These are phyloP conservation scores for Trichoderma sp. DNA, from an alignment of 2,329 filamentous ascomycete genomes.

Conservation along the genomic window DNA sequence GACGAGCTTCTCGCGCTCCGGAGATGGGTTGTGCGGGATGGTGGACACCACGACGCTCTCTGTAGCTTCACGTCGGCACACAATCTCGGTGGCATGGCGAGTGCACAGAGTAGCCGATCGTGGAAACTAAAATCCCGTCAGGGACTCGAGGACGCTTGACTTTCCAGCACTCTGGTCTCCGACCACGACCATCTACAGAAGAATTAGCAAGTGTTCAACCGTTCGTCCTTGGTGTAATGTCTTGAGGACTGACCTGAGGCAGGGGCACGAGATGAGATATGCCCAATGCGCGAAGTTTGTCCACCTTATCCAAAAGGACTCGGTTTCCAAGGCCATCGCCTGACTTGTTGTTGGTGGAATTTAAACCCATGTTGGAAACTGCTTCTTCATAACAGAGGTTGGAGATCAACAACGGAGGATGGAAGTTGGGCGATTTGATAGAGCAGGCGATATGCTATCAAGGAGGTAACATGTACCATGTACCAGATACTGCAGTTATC, in stretches of 20 bases:
- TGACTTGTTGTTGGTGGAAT: too few species aligned
- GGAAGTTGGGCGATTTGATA: background rate
- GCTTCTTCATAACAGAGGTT: too few species aligned
- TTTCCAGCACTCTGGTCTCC: slow-evolving; percentile 86
- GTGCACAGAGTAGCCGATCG: slow-evolving; percentile 46
- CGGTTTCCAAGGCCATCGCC: too few species aligned
- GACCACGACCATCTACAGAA: slow-evolving; percentile 65
- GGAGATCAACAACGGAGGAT: too few species aligned
- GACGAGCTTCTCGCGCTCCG: slow-evolving; percentile 18
- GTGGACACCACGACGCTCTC: slow-evolving; percentile 39
- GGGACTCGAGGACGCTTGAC: slow-evolving; percentile 74
- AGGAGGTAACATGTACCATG: background rate
- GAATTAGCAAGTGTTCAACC: background rate
- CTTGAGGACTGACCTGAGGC: slow-evolving; percentile 52
- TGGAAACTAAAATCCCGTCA: slow-evolving; percentile 51
- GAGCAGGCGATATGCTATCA: background rate
- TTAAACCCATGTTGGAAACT: too few species aligned
- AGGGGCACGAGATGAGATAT: slow-evolving; percentile 38
- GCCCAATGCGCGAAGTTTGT: slow-evolving; percentile 42
- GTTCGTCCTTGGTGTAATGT: background rate
- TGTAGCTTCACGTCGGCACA: slow-evolving; percentile 28
- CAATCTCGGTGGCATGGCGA: slow-evolving; percentile 44
- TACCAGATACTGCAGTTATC: background rate
- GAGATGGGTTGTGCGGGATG: slow-evolving; percentile 33
- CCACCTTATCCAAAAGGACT: too few species aligned